A percentile compares a stretch with the other conserved stretches of the same genome.
Evolutionary conservation across 768 basidiomycete species (phyloP).

Genomic region (Chalciporus pseudorubinellus): DNA sequence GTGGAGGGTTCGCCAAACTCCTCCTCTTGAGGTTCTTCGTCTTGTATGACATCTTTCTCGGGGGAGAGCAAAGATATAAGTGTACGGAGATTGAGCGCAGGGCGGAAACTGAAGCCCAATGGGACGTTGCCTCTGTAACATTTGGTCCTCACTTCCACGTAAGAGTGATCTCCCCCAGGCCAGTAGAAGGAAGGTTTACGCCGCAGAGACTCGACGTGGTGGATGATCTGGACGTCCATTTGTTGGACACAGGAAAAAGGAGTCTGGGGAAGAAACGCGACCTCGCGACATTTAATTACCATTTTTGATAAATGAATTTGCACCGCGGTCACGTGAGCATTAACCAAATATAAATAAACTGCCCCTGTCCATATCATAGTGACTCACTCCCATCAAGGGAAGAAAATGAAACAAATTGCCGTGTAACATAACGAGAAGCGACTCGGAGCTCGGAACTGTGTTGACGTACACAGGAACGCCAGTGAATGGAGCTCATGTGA

Average conservation of each 20-base stretch:
- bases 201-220: slow-evolving; percentile 30
- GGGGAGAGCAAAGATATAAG: slow-evolving; percentile 23
- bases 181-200: slow-evolving; percentile 24
- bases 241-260: slow-evolving; percentile 1
- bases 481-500: too few species aligned
- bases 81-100: slow-evolving; percentile 29
- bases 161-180: slow-evolving; percentile 17
- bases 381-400: neutral
- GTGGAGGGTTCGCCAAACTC: neutral
- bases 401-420: neutral
- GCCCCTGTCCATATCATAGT: neutral
- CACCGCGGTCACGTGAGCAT: slow-evolving; percentile 15
- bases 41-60: neutral
- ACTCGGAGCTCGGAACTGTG: too few species aligned
- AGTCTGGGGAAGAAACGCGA: neutral
- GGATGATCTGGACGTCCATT: slow-evolving; percentile 18
- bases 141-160: neutral
- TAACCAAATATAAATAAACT: slow-evolving; percentile 6
- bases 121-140: neutral
- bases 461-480: too few species aligned
- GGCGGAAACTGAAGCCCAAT: slow-evolving; percentile 16
- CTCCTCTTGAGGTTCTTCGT: neutral
- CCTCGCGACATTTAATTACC: neutral
- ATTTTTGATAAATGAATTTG: neutral
- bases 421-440: too few species aligned